phyloP scores from a whole-genome alignment of 805 yeast species.

The Candida cerambycidarum region DNA sequence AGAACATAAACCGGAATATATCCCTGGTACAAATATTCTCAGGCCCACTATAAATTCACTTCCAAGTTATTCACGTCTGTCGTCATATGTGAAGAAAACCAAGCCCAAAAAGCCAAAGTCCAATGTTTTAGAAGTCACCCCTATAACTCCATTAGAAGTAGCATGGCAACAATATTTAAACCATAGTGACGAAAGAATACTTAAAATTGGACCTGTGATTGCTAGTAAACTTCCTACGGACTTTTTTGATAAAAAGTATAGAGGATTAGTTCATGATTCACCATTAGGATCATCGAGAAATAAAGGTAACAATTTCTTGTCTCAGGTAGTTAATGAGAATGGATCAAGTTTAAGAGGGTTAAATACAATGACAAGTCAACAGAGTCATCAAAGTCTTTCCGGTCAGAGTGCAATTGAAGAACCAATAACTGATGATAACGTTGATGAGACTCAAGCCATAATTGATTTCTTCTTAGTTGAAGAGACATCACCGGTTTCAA shows the following conservation, averaged over 20 bases:
- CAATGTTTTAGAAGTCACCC: slow-evolving; percentile 38
- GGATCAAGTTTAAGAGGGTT: slow-evolving; percentile 23
- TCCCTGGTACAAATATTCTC: slow-evolving; percentile 60
- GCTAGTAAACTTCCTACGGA: slow-evolving; percentile 47
- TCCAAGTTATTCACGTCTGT: slow-evolving; percentile 21
- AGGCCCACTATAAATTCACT: slow-evolving; percentile 49
- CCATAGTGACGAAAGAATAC: slow-evolving; percentile 59
- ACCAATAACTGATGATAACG: slow-evolving; percentile 18
- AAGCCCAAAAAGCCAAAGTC: slow-evolving; percentile 21
- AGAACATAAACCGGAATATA: slow-evolving; percentile 42
- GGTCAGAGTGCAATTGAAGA: slow-evolving; percentile 1
- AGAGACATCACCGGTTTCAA: slow-evolving; percentile 15
- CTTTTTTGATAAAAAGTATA: slow-evolving; percentile 53
- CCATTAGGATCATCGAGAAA: slow-evolving; percentile 45
- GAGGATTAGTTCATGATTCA: slow-evolving; percentile 58
- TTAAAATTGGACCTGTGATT: slow-evolving; percentile 55
- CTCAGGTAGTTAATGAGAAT: slow-evolving; percentile 41
- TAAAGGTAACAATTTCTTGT: slow-evolving; percentile 25
- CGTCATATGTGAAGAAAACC: slow-evolving; percentile 16
- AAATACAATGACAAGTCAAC: background rate
- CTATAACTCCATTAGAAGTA: slow-evolving; percentile 53
- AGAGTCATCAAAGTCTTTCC: background rate
- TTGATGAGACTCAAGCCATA: slow-evolving; percentile 64
- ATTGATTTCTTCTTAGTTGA: slow-evolving; percentile 47
- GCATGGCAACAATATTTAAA: slow-evolving; percentile 58